Evolutionary conservation across 2,329 filamentous ascomycete species (phyloP).

Genomic region (Diaporthe caulivora): DNA sequence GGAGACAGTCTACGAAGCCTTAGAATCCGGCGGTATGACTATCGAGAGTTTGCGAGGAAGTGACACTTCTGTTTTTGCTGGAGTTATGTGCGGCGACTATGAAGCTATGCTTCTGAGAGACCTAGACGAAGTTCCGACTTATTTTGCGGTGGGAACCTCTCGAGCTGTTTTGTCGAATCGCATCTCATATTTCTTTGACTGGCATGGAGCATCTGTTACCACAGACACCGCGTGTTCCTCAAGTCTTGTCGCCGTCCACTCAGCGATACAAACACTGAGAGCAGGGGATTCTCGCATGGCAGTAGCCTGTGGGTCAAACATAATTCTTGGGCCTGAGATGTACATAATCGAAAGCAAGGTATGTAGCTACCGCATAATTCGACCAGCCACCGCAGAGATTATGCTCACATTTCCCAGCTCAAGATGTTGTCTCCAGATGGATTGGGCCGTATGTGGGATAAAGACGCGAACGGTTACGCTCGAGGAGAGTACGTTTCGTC

Average conservation of each 20-base stretch:
- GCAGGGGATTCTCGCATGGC: constrained; percentile 47
- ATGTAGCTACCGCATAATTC: not conserved
- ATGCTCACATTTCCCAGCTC: not conserved
- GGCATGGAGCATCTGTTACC: constrained; percentile 54
- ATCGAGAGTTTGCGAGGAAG: constrained; percentile 40
- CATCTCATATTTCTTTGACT: constrained; percentile 51
- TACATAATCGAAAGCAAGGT: constrained; percentile 49
- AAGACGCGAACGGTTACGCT: constrained; percentile 62
- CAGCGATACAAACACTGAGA: constrained; percentile 50
- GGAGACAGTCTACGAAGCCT: constrained; percentile 42
- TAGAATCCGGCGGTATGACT: constrained; percentile 41
- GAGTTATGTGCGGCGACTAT: constrained; percentile 46
- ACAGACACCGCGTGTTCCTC: constrained; percentile 59
- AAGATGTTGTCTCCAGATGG: constrained; percentile 39
- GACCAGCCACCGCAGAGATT: not conserved
- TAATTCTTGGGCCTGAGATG: constrained; percentile 50
- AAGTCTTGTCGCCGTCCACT: constrained; percentile 53
- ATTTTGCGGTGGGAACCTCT: not conserved
- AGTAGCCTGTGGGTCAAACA: constrained; percentile 49
- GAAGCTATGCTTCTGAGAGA: constrained; percentile 5
- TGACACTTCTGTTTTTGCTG: constrained; percentile 48
- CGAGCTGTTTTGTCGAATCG: not conserved
- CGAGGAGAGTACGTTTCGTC: constrained; percentile 56
- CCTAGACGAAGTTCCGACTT: not conserved
- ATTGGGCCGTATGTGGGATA: constrained; percentile 57